Evolutionary conservation across 2,329 filamentous ascomycete genomes (phyloP), one percentile per base, ranked within the genome.

Genomic region (Plectosphaerella cucumerina): DNA sequence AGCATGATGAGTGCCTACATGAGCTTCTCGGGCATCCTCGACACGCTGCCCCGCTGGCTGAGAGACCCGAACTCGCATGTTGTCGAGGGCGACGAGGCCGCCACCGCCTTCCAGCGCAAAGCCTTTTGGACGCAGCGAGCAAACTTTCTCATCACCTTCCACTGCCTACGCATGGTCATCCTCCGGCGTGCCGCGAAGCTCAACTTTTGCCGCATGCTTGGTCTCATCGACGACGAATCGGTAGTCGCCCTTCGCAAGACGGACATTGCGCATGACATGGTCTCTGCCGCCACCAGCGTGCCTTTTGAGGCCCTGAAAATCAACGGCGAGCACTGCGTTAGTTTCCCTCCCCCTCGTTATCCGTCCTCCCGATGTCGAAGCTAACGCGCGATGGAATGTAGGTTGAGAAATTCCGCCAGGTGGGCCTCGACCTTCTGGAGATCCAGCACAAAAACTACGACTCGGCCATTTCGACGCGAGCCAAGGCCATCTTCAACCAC

Each of bases 261-360:
- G 0, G 72, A 75, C 45, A 73, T 75, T 47, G 72, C 71, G 3
- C 60, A 68, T 15, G 70, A 74, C 44, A 71, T 74, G 66, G 39
- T 74, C 11, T 60, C 66, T 0, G 65, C 72, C 0, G 67, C 74
- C 26, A 65, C 68, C 1, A 66, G 70, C 44, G 67, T 69, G 2
- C 71, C 72, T 0, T 74, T 74, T 43, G 74, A 70, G 68, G 64
- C 68, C 0, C 47, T 72, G 22, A 67, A 71, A 34, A 64, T 69
- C 3, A 71, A 72, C 17, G 68, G 70, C 1, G 70, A 72, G 44
- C 68, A 69, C 22, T 67, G 68, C 47, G 70, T 70, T 43, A 59
- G 68, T 59, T 42, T 42, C 4, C 6, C 39, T 8, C 18, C 5
- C 39, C 39, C 18, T 10, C 20, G 41, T 12, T 4, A n/a, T n/a